A percentile compares a stretch with the other conserved stretches of the same genome.
Evolutionary conservation across 192 early-diverging fungal genomes (phyloP).

Genomic region (Mycoemilia scoparia): DNA sequence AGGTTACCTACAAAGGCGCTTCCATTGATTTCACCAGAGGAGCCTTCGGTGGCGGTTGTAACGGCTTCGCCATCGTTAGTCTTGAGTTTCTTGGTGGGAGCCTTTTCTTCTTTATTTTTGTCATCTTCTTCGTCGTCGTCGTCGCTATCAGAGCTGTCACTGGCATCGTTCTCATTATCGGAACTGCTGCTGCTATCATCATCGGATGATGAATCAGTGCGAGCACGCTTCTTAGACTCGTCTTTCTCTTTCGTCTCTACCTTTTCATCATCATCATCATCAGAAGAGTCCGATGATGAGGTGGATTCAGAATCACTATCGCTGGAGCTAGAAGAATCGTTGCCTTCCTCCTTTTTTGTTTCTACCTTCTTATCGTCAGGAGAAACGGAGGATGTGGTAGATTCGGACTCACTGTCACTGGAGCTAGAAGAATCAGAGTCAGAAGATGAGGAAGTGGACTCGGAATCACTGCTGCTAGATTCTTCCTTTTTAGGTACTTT

Average conservation of each 20-base stretch:
- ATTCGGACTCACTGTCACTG: slow-evolving; percentile 3
- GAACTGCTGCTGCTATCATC: slow-evolving; percentile 21
- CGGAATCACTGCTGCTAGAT: no score
- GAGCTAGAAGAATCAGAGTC: slow-evolving; percentile 4
- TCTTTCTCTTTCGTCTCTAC: slow-evolving; percentile 3
- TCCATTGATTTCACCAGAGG: no score
- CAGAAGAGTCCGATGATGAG: slow-evolving; percentile 16
- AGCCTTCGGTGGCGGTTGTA: slow-evolving; percentile 21
- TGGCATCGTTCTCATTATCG: slow-evolving; percentile 14
- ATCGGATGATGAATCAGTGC: slow-evolving; percentile 21
- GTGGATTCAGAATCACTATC: slow-evolving; percentile 14
- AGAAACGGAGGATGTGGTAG: slow-evolving; percentile 3
- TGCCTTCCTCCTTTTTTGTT: slow-evolving; percentile 10
- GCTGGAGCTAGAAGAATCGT: slow-evolving; percentile 8
- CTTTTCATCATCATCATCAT: slow-evolving; percentile 15
- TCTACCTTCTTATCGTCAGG: slow-evolving; percentile 6
- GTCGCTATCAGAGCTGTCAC: slow-evolving; percentile 5
- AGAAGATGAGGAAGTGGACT: no score
- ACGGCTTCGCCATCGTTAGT: slow-evolving; percentile 18
- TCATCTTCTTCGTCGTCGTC: slow-evolving; percentile 33
- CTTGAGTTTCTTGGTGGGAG: slow-evolving; percentile 35
- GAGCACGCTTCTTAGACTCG: slow-evolving; percentile 4
- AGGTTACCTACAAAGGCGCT: slow-evolving; percentile 86
- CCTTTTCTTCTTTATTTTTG: slow-evolving; percentile 7
- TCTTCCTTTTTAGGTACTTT: no score